Conservation (phyloP, 2,329 filamentous ascomycete species). For the Arthroderma sp. region DNA sequence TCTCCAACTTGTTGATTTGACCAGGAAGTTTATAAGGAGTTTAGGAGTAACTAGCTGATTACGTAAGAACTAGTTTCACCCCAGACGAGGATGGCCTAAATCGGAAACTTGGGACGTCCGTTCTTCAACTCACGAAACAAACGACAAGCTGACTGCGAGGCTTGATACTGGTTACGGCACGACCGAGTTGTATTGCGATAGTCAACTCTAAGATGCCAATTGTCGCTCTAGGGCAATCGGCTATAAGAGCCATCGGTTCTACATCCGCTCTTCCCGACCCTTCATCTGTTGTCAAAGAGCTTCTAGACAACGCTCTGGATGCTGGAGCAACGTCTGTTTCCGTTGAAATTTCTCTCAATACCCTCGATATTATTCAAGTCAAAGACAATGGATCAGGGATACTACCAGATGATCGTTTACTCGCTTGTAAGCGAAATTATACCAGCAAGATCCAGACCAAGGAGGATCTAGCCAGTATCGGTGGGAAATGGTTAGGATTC, state of each 20-base stretch:
- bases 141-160: no score
- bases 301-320: slow-evolving; percentile 57
- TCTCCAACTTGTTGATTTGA: no score
- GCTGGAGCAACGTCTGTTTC: slow-evolving; percentile 46
- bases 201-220: slow-evolving; percentile 37
- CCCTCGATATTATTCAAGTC: slow-evolving; percentile 50
- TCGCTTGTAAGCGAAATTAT: slow-evolving; percentile 46
- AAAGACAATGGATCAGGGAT: slow-evolving; percentile 55
- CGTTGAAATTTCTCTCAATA: slow-evolving; percentile 48
- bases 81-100: slow-evolving; percentile 8
- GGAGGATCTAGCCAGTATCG: slow-evolving; percentile 44
- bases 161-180: no score
- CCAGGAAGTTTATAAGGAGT: no score
- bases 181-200: no score
- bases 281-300: slow-evolving; percentile 49
- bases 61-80: slow-evolving; percentile 4
- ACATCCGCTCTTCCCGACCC: slow-evolving; percentile 46
- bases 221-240: slow-evolving; percentile 30
- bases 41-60: no score
- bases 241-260: slow-evolving; percentile 44
- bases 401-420: slow-evolving; percentile 40
- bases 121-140: no score
- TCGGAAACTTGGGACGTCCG: slow-evolving; percentile 6
- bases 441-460: slow-evolving; percentile 53
- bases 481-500: slow-evolving; percentile 49